Percentiles rank a stretch among this genome's conserved stretches.
phyloP scores from a whole-genome alignment of 257 asterid species.

The Przewalskia tangutica region DNA sequence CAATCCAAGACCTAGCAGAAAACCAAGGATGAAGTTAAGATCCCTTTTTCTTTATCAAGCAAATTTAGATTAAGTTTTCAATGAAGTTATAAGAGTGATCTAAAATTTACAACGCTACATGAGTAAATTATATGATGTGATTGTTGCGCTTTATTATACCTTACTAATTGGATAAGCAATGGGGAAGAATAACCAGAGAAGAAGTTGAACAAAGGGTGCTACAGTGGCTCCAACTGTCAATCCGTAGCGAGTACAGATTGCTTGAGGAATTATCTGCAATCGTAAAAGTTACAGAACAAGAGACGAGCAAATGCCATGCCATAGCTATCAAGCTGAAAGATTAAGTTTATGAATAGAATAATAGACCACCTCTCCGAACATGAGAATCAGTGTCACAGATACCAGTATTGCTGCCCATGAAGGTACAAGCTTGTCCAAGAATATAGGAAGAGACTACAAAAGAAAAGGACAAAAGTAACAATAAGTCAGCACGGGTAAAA shows the following conservation, averaged over 20 bases:
- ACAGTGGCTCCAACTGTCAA: conserved; percentile 80
- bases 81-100: neutral
- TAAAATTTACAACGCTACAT: neutral
- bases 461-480: neutral
- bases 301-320: neutral
- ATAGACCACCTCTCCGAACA: conserved; percentile 81
- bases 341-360: neutral
- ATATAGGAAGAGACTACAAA: conserved; percentile 86
- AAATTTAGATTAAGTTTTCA: neutral
- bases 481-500: neutral
- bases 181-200: conserved; percentile 85
- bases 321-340: neutral
- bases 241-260: conserved; percentile 92
- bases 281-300: neutral
- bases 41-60: neutral
- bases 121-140: neutral
- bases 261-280: conserved; percentile 94
- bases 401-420: conserved; percentile 94
- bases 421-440: conserved; percentile 94
- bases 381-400: conserved; percentile 91
- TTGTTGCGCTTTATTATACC: conserved; percentile 33
- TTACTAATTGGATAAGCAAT: conserved; percentile 92
- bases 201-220: conserved; percentile 88
- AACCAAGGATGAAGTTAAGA: neutral
- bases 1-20: conserved; percentile 74